These are phyloP conservation scores for Venustampulla echinocandica DNA, from an alignment of 495 filamentous ascomycete species.

Conservation along the genomic window DNA sequence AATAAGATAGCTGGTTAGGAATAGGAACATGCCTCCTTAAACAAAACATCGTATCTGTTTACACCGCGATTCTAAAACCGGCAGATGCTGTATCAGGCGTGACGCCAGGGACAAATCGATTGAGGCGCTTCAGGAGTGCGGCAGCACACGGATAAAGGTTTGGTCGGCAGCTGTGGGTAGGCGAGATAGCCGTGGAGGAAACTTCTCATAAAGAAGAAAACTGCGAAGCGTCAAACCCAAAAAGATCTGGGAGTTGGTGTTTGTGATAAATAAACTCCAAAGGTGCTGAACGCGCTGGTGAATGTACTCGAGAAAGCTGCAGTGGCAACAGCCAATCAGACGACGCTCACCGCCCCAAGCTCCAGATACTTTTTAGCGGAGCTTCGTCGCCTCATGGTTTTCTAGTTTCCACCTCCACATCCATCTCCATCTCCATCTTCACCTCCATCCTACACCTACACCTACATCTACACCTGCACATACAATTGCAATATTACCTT, in stretches of 20 bases:
- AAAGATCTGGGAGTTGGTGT: not conserved
- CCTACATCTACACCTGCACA: too few relatives aligned
- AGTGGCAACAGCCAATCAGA: not conserved
- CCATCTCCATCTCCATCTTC: constrained; percentile 1
- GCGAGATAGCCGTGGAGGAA: not conserved
- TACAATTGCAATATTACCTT: too few relatives aligned
- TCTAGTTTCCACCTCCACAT: not conserved
- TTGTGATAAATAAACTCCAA: not conserved
- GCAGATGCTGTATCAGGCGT: constrained; percentile 14
- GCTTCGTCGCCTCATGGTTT: constrained; percentile 1
- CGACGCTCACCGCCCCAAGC: constrained; percentile 2
- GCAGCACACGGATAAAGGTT: not conserved
- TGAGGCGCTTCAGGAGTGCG: not conserved
- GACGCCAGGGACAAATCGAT: not conserved
- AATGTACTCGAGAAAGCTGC: too few relatives aligned
- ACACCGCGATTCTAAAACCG: constrained; percentile 6
- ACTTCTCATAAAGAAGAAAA: not conserved
- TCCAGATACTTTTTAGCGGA: not conserved
- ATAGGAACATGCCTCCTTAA: constrained; percentile 56
- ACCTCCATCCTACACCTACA: too few relatives aligned
- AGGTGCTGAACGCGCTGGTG: not conserved
- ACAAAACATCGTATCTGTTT: constrained; percentile 59
- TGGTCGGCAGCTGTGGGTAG: not conserved
- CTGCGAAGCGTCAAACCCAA: too few relatives aligned
- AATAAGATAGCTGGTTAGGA: not conserved